These are phyloP conservation scores for Aspergillus panamensis DNA, from an alignment of 495 filamentous ascomycete genomes.

Conservation along the genomic window DNA sequence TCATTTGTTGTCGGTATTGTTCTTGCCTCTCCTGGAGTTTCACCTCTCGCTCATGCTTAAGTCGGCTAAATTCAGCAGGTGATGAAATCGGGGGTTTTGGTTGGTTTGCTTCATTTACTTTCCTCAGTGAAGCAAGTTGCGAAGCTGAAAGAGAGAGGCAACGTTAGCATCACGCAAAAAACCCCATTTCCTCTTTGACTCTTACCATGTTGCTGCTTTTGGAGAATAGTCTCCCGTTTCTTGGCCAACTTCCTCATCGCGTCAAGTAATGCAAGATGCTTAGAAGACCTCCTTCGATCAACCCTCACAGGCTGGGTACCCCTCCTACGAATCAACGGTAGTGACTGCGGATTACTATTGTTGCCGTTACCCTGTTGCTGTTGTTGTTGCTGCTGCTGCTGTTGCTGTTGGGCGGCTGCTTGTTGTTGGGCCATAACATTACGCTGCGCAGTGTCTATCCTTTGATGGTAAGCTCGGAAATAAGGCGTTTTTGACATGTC, in stretches of 20 bases:
- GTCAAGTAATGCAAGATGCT: conserved; percentile 83
- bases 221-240: conserved; percentile 77
- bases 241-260: conserved; percentile 93
- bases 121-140: conserved; percentile 64
- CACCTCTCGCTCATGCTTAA: conserved; percentile 81
- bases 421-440: conserved; percentile 59
- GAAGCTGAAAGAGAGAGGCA: conserved; percentile 41
- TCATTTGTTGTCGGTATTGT: conserved; percentile 61
- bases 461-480: conserved; percentile 76
- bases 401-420: conserved; percentile 51
- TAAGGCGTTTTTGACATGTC: conserved; percentile 94
- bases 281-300: conserved; percentile 78
- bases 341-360: conserved; percentile 54
- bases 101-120: conserved; percentile 64
- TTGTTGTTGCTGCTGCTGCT: conserved; percentile 49
- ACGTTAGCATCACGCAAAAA: conserved; percentile 17
- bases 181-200: neutral
- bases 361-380: conserved; percentile 32
- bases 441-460: conserved; percentile 75
- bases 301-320: conserved; percentile 74
- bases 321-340: conserved; percentile 58
- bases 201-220: conserved; percentile 82
- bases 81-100: conserved; percentile 61
- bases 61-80: conserved; percentile 81
- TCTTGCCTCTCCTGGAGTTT: conserved; percentile 72